Evolutionary conservation across 306 rosid genomes (phyloP).

Genomic region (Fragaria iinumae): DNA sequence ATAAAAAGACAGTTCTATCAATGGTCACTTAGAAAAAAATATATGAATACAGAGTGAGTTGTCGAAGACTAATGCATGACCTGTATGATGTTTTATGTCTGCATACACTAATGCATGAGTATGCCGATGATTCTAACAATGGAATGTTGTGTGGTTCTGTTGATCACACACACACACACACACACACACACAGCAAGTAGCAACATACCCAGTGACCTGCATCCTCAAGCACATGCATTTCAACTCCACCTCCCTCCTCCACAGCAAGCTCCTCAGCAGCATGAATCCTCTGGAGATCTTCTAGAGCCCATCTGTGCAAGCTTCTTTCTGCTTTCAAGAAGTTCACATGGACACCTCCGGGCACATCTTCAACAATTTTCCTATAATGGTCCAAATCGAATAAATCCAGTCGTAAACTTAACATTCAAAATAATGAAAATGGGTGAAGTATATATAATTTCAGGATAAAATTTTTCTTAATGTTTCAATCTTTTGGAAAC

Average conservation of each 20-base stretch:
- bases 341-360: constrained; percentile 89
- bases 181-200: neutral
- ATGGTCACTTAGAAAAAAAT: neutral
- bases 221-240: constrained; percentile 98
- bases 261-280: constrained; percentile 84
- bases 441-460: neutral
- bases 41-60: neutral
- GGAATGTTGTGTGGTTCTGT: neutral
- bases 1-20: neutral
- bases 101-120: neutral
- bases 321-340: constrained; percentile 99
- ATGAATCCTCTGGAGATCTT: constrained; percentile 86
- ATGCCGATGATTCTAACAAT: neutral
- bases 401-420: neutral
- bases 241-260: constrained; percentile 97
- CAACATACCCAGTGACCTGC: constrained; percentile 94
- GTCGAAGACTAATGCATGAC: neutral
- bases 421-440: neutral
- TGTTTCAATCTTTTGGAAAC: neutral
- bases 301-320: constrained; percentile 97
- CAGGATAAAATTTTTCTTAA: neutral
- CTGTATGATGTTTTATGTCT: neutral
- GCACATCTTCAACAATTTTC: constrained; percentile 95
- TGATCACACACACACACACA: neutral
- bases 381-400: constrained; percentile 28